Percentiles rank a stretch among this genome's conserved stretches.
These are phyloP conservation scores for Boletus subparvulus DNA, from an alignment of 768 basidiomycete species.

Conservation along the genomic window DNA sequence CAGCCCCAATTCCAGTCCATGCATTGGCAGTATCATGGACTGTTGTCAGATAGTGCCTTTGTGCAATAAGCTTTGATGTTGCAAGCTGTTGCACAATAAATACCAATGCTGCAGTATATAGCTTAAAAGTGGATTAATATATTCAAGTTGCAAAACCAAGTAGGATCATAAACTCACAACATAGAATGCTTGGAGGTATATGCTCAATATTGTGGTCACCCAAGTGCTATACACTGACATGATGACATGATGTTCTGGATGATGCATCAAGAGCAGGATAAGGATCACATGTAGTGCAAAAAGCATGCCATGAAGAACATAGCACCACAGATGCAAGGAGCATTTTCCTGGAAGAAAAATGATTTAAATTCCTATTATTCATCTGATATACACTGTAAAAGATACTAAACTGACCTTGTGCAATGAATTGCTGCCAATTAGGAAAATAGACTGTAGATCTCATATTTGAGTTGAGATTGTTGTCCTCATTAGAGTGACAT, in stretches of 20 bases:
- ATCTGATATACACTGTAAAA: not conserved
- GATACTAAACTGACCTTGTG: not conserved
- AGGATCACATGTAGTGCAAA: not conserved
- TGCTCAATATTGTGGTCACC: not conserved
- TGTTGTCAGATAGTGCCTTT: slow-evolving; percentile 14
- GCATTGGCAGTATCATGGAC: slow-evolving; percentile 19
- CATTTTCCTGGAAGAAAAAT: not conserved
- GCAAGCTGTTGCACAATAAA: slow-evolving; percentile 22
- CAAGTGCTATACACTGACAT: not conserved
- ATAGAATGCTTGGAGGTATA: not conserved
- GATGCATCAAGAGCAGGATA: not conserved
- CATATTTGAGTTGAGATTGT: not conserved
- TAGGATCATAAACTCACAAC: not conserved
- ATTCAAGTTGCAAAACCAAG: too few relatives aligned
- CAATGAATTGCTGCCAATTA: not conserved
- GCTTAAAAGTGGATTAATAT: not conserved
- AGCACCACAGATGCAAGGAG: not conserved
- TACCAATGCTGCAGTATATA: slow-evolving; percentile 18
- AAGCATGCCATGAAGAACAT: not conserved
- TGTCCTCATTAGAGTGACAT: not conserved
- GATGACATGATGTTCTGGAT: not conserved
- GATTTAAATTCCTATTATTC: not conserved
- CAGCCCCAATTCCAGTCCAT: slow-evolving; percentile 26
- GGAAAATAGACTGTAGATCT: not conserved
- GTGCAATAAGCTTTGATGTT: not conserved